Base-by-base conservation (phyloP, 1,284 basidiomycete genomes). In the Moesziomyces globuligerus region DNA sequence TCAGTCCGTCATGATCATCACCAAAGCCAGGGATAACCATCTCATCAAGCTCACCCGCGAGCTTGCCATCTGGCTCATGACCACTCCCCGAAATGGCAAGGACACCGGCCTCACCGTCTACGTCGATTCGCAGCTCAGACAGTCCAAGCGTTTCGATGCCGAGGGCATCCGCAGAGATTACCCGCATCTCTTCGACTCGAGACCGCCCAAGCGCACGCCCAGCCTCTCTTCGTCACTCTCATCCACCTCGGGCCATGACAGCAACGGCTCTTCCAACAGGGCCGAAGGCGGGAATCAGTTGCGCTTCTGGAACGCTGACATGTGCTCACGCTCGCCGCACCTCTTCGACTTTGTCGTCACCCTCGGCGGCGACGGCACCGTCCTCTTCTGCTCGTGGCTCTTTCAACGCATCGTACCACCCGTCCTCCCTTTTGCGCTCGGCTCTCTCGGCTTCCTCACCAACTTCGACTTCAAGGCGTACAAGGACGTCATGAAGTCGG, bases 351-450 rank as follows among this genome's bases (percentile, higher is more conserved):
- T 99, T 82, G 96, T 98, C 61, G 87, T 98, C 48, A 98, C 96
- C n/a, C 68, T 81, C 60, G 96, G 96, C 42, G 96, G 96, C 17
- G 96, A 99, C 82, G 96, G 96, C 11, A 99, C 96, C 0, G 95
- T 98, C 1, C 87, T 99, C 20, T 98, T 98, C 85, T 97, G 96
- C 6, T 98, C 96, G 4, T 98, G 96, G 96, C 86, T 99, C 32
- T 99, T 99, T 86, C 96, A 98, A 82, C 89, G 90, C 69, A 93
- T 98, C 78, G 96, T 98, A 11, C 96, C 96, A 11, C 96, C 96
- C 6, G 93, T 98, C 36, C 88, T 99, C 24, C 90, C 96, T 0
- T 98, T 98, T 83, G 94, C 96, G 0, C 88, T 98, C n/a, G 96
- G 96, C 40, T 98, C 95, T 9, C 88, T 99, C 21, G 96, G 96